Evolutionary conservation across 2,329 filamentous ascomycete species (phyloP).

Genomic region (Diplodia mutila): DNA sequence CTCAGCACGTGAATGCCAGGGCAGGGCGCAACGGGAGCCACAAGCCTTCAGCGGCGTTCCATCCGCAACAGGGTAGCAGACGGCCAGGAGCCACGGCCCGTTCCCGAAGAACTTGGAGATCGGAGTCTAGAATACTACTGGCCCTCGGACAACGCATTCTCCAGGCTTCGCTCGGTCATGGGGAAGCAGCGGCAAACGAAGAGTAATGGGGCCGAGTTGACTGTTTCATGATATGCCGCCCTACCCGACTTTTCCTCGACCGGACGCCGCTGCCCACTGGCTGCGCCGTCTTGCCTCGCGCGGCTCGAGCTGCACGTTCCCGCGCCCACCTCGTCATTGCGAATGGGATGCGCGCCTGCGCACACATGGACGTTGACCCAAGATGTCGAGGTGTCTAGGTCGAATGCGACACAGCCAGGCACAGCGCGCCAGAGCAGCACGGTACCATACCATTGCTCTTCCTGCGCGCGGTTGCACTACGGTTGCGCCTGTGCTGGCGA

Average conservation of each 20-base stretch:
- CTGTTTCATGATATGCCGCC: constrained; percentile 18
- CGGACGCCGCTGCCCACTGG: neutral
- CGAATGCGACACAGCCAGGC: neutral
- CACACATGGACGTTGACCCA: neutral
- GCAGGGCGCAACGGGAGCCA: neutral
- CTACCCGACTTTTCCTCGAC: neutral
- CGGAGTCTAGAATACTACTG: constrained; percentile 7
- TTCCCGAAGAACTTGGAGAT: constrained; percentile 11
- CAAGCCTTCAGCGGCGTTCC: constrained; percentile 10
- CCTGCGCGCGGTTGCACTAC: neutral
- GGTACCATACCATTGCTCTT: neutral
- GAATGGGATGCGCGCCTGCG: neutral
- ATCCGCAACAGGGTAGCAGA: constrained; percentile 1
- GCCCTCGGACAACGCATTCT: neutral
- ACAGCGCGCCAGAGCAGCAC: neutral
- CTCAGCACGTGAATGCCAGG: neutral
- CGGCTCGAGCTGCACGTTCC: constrained; percentile 4
- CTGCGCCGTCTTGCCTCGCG: constrained; percentile 11
- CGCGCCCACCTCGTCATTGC: constrained; percentile 8
- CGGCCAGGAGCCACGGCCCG: constrained; percentile 11
- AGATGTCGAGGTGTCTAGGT: neutral
- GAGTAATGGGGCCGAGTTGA: neutral
- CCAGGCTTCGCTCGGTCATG: neutral
- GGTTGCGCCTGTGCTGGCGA: neutral
- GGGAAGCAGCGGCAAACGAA: neutral